Base-by-base conservation (phyloP, 164 flowering plant genomes). In the Vitis amurensis region DNA sequence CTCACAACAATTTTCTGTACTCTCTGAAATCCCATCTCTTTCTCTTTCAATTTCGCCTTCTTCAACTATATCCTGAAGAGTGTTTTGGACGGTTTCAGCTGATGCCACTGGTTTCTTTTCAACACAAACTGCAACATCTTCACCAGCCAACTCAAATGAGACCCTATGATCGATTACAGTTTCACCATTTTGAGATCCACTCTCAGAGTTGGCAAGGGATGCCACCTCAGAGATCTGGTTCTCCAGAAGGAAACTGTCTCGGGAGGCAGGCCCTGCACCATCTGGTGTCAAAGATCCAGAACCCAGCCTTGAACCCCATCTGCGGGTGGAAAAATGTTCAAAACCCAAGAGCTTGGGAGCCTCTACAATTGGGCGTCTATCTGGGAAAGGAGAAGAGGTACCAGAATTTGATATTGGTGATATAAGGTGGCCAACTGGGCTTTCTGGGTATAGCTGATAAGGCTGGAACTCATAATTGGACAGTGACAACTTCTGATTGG, bases 401-500 rank as follows among this genome's bases (percentile, higher is more conserved):
- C 93, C 93, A 58, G 89, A 87, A 68, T 76, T 73, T 3, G 93
- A 87, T n/a, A 85, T 57, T 31, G 92, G 90, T 48, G 92, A 88
- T 58, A 83, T 88, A 55, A 86, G 83, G 50, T 80, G 71, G 19
- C 85, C 80, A 73, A 82, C 87, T 9, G 91, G 89, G 70, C 91
- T 88, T 66, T 84, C 92, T 8, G 85, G 83, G 62, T 83, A 78
- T 3, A 59, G 68, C 23, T 72, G 83, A 74, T 88, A 76, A 68
- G 89, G 75, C 76, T 79, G 88, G 61, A 77, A 84, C 31, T 85
- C 92, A 68, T 71, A 77, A 7, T 79, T 84, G 9, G 86, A 79
- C 16, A 76, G 53, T 13, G 77, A 31, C 68, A 78, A 76, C 76
- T 80, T 84, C 29, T 71, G 84, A 63, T 77, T 83, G 50, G 67